Evolutionary conservation across 2,329 filamentous ascomycete species (phyloP), one percentile per base, ranked within the genome.

Genomic region (Fusarium phyllophilum): DNA sequence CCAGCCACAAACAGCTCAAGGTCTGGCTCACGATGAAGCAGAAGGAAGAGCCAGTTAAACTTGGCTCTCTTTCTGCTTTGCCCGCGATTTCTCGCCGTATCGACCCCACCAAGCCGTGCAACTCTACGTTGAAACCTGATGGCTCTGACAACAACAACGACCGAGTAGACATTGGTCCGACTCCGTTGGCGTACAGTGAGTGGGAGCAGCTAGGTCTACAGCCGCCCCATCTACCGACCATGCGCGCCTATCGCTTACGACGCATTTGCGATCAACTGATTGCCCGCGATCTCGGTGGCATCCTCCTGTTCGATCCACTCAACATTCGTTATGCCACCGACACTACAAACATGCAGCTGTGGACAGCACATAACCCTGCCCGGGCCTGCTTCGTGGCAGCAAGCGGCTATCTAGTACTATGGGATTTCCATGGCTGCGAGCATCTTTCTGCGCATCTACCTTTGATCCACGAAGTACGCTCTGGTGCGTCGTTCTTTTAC

Each of bases 1-100:
- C 3, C 3, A 10, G 22, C 5, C 3, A 49, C 22, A 5, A 18
- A 10, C 2, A n/a, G 7, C 5, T 13, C 0, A 1, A 9, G 8
- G 5, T 33, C 11, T 3, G 8, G 6, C 9, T 5, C 11, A n/a
- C 11, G 22, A 49, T 49, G 46, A 33, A 49, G 2, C 4, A 33
- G 15, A 49, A 7, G 22, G 15, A 33, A 2, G 22, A 33, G 5
- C 15, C 0, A 1, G 8, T 18, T 1, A 8, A 33, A 18, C 11
- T 5, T 18, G 4, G 24, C 24, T 5, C 24, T 29, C 24, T 46
- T 20, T 29, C 18, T 20, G 8, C 5, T 29, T 29, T 29, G 18
- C 24, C 44, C 24, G 6, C 24, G 8, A 20, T 29, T 3, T 46
- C 44, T 26, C 44, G 44, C 2, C 18, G 5, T 14, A 29, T 49